Conservation (phyloP, 768 basidiomycete species). For the Serendipita sp. region DNA sequence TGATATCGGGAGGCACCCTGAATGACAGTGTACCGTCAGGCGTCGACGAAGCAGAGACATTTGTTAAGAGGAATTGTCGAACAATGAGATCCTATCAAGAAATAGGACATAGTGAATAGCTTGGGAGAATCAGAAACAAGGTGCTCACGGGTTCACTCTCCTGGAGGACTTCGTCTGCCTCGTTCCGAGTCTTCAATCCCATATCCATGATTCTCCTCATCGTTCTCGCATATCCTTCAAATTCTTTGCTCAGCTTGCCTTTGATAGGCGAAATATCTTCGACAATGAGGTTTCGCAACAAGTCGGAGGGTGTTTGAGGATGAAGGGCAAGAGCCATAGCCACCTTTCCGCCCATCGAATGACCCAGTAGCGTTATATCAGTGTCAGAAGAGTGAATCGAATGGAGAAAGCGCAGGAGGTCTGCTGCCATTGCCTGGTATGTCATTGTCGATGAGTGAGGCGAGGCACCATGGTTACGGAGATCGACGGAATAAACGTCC, state of each 20-base stretch:
- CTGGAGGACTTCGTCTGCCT: slow-evolving; percentile 50
- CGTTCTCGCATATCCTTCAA: slow-evolving; percentile 43
- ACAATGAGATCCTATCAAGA: slow-evolving; percentile 43
- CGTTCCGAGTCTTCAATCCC: slow-evolving; percentile 41
- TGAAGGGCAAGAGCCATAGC: slow-evolving; percentile 55
- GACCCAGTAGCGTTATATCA: slow-evolving; percentile 63
- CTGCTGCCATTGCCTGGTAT: slow-evolving; percentile 64
- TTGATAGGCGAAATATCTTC: slow-evolving; percentile 69
- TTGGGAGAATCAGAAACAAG: background rate
- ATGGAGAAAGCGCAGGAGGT: slow-evolving; percentile 44
- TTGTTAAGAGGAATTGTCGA: slow-evolving; percentile 76
- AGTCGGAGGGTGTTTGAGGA: slow-evolving; percentile 24
- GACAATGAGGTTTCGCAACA: slow-evolving; percentile 45
- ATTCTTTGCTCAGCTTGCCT: slow-evolving; percentile 43
- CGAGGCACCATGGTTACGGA: slow-evolving; percentile 80
- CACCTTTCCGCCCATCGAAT: slow-evolving; percentile 86
- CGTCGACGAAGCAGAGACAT: slow-evolving; percentile 27
- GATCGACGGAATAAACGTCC: slow-evolving; percentile 63
- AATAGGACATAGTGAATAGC: background rate
- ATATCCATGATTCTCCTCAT: slow-evolving; percentile 60
- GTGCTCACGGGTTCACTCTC: slow-evolving; percentile 42
- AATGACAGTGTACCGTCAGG: slow-evolving; percentile 35
- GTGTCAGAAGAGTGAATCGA: slow-evolving; percentile 9
- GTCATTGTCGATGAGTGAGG: slow-evolving; percentile 60
- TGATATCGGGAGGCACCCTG: slow-evolving; percentile 52